Evolutionary conservation across 2,329 filamentous ascomycete genomes (phyloP).

Genomic region (Dryadomyces quercivorus): DNA sequence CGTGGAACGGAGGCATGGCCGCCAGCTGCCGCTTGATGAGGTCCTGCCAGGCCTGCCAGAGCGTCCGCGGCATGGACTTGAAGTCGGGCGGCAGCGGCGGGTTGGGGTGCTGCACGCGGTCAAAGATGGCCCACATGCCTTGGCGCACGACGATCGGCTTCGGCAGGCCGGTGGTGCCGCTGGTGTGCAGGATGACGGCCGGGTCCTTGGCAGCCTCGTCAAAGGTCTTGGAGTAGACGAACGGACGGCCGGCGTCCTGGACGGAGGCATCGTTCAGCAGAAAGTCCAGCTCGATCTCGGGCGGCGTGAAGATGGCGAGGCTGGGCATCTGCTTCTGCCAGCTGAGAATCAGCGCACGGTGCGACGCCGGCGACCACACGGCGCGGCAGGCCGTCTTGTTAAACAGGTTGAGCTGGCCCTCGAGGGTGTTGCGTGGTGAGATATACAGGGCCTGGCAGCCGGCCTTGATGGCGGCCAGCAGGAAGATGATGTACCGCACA

Average conservation of each 20-base stretch:
- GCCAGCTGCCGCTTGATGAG: constrained; percentile 2
- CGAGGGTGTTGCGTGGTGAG: constrained; percentile 31
- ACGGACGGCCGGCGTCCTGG: background rate
- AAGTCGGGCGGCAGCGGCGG: background rate
- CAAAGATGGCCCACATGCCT: constrained; percentile 24
- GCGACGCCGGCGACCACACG: constrained; percentile 21
- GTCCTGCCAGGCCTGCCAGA: constrained; percentile 1
- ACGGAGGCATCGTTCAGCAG: background rate
- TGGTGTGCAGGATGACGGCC: constrained; percentile 29
- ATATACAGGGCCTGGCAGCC: constrained; percentile 16
- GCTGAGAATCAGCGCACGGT: background rate
- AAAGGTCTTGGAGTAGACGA: constrained; percentile 14
- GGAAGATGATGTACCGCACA: constrained; percentile 16
- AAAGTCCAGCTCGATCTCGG: background rate
- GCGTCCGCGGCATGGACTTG: background rate
- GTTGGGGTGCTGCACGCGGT: constrained; percentile 11
- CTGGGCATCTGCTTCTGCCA: background rate
- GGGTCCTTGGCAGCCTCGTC: constrained; percentile 29
- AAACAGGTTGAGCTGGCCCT: constrained; percentile 32
- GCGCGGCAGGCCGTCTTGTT: constrained; percentile 26
- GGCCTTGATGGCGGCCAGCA: constrained; percentile 18
- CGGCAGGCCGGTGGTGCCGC: constrained; percentile 32
- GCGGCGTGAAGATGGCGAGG: constrained; percentile 13
- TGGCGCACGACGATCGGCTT: constrained; percentile 28
- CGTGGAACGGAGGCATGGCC: constrained; percentile 26